Evolutionary conservation across 176 grass and related monocot species (phyloP).

Genomic region (Oryza meyeriana): DNA sequence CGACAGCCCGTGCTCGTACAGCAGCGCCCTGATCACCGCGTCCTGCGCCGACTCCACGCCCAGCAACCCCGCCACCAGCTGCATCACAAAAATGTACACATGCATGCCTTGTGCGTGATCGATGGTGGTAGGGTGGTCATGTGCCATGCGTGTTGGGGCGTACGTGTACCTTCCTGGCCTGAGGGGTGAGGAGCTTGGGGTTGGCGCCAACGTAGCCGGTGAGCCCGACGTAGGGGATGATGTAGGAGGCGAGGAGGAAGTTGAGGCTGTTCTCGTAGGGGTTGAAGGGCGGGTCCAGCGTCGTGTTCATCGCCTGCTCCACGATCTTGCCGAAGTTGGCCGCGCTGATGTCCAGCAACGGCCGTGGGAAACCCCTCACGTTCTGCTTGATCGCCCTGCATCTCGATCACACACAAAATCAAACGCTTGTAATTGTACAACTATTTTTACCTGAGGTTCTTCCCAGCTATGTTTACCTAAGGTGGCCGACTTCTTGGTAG

Average conservation of each 20-base stretch:
- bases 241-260: constrained; percentile 80
- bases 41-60: constrained; percentile 90
- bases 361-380: constrained; percentile 73
- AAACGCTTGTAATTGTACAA: not conserved
- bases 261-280: constrained; percentile 83
- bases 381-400: constrained; percentile 75
- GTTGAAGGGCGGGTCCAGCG: constrained; percentile 79
- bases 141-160: not conserved
- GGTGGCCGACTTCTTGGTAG: constrained; percentile 94
- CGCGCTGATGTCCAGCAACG: constrained; percentile 66
- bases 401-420: not conserved
- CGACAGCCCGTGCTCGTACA: constrained; percentile 59
- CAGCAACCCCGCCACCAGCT: constrained; percentile 77
- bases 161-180: constrained; percentile 60
- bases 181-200: constrained; percentile 64
- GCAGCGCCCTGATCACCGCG: constrained; percentile 67
- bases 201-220: constrained; percentile 91
- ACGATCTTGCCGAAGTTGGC: constrained; percentile 72
- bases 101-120: not conserved
- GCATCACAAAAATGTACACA: not conserved
- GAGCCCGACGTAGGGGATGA: constrained; percentile 90
- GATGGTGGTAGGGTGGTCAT: constrained; percentile 15
- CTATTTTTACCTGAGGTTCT: no score
- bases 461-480: constrained; percentile 34
- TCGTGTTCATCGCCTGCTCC: constrained; percentile 52